Evolutionary conservation across 2,329 filamentous ascomycete genomes (phyloP).

Genomic region (Triangularia setosa): DNA sequence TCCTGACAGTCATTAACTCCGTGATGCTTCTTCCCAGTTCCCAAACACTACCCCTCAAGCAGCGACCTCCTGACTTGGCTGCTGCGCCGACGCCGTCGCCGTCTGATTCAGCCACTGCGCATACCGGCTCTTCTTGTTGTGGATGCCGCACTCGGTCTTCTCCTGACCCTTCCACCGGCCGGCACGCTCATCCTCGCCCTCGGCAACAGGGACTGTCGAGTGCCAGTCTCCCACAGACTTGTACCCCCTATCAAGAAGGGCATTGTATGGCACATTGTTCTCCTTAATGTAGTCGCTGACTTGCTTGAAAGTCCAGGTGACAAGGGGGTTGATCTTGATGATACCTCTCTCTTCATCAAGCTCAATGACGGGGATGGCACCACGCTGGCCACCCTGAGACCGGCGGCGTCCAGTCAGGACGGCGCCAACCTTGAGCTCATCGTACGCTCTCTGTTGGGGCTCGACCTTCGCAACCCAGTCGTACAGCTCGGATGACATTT

Average conservation of each 20-base stretch:
- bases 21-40: background rate
- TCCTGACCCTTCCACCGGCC: constrained; percentile 93
- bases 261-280: constrained; percentile 90
- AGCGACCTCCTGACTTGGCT: constrained; percentile 12
- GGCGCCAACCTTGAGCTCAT: constrained; percentile 80
- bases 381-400: constrained; percentile 89
- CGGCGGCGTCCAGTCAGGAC: constrained; percentile 88
- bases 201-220: constrained; percentile 83
- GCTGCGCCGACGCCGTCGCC: constrained; percentile 15
- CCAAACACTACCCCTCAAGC: constrained; percentile 3
- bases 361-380: constrained; percentile 86
- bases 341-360: constrained; percentile 82
- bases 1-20: background rate
- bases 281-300: constrained; percentile 84
- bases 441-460: constrained; percentile 86
- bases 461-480: constrained; percentile 98
- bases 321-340: constrained; percentile 96
- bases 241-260: constrained; percentile 87
- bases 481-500: constrained; percentile 82
- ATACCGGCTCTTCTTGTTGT: constrained; percentile 95
- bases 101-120: constrained; percentile 63
- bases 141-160: constrained; percentile 98
- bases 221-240: constrained; percentile 99
- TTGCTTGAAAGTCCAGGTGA: constrained; percentile 88
- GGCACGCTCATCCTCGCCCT: constrained; percentile 91